Conservation (phyloP, 2,329 filamentous ascomycete genomes). For the Talaromyces sp. region DNA sequence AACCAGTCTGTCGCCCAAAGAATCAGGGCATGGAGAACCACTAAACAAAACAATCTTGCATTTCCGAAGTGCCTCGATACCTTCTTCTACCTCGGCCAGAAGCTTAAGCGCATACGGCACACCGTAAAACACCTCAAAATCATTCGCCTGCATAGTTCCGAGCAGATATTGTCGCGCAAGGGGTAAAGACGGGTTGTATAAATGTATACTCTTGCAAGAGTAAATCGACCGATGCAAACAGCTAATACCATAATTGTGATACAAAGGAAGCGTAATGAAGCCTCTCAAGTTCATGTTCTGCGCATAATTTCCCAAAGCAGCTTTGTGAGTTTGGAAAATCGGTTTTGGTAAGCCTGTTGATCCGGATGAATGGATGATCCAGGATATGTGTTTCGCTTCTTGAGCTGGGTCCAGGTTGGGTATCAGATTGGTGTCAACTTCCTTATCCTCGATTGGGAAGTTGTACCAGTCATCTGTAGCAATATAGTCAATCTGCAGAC, state of each 20-base stretch:
- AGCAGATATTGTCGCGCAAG: conserved; percentile 54
- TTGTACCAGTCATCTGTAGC: conserved; percentile 26
- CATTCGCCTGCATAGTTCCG: conserved; percentile 42
- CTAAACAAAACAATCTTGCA: conserved; percentile 55
- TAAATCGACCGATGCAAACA: conserved; percentile 56
- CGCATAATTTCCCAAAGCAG: conserved; percentile 51
- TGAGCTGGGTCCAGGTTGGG: conserved; percentile 28
- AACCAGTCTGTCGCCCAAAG: conserved; percentile 56
- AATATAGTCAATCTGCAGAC: conserved; percentile 31
- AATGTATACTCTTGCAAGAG: conserved; percentile 50
- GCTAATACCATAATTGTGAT: conserved; percentile 60
- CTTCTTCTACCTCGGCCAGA: conserved; percentile 58
- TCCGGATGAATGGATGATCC: conserved; percentile 55
- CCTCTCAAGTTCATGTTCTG: conserved; percentile 49
- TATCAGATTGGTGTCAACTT: conserved; percentile 23
- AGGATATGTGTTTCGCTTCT: conserved; percentile 38
- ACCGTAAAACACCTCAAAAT: conserved; percentile 57
- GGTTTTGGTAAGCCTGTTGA: conserved; percentile 64
- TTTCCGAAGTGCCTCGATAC: conserved; percentile 36
- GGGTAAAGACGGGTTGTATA: conserved; percentile 58
- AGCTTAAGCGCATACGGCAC: conserved; percentile 67
- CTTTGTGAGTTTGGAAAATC: conserved; percentile 57
- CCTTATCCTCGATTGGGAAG: conserved; percentile 22
- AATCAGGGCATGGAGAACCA: conserved; percentile 60
- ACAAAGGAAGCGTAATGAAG: conserved; percentile 59